Conservation (phyloP, 1,284 basidiomycete genomes). For the Ustilago cynodontis region DNA sequence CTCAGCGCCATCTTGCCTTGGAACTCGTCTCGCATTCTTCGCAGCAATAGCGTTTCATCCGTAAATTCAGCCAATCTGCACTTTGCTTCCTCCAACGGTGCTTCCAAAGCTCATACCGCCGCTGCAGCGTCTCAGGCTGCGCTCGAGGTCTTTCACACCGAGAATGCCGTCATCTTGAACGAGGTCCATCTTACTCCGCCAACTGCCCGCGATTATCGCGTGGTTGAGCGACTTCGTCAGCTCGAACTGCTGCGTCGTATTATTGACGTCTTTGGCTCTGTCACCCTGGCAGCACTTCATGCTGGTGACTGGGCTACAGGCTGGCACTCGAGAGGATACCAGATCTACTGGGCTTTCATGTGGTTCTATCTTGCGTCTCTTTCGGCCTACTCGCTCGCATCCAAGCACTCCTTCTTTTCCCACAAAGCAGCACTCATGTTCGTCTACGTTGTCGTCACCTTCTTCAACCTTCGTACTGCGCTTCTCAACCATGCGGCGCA, state of each 20-base stretch:
- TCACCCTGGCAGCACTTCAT: slow-evolving; percentile 43
- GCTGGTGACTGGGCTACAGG: slow-evolving; percentile 43
- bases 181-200: slow-evolving; percentile 62
- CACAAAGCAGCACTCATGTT: slow-evolving; percentile 61
- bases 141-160: slow-evolving; percentile 62
- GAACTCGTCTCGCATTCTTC: slow-evolving; percentile 51
- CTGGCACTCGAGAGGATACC: slow-evolving; percentile 27
- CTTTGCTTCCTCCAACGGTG: slow-evolving; percentile 18
- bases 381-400: slow-evolving; percentile 47
- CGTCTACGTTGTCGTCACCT: slow-evolving; percentile 46
- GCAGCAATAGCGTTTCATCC: slow-evolving; percentile 32
- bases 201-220: slow-evolving; percentile 16
- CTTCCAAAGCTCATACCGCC: slow-evolving; percentile 6
- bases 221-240: slow-evolving; percentile 14
- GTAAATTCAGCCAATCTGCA: slow-evolving; percentile 15
- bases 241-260: slow-evolving; percentile 49
- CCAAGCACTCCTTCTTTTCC: slow-evolving; percentile 51
- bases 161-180: slow-evolving; percentile 68
- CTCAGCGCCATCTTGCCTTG: slow-evolving; percentile 50
- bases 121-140: slow-evolving; percentile 47
- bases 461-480: slow-evolving; percentile 63
- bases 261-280: slow-evolving; percentile 50
- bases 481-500: slow-evolving; percentile 37
- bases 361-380: slow-evolving; percentile 62
- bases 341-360: slow-evolving; percentile 43